Percentiles rank a stretch among this genome's conserved stretches.
phyloP scores from a whole-genome alignment of 1,139 yeast species.

The Chernovozyma aurita region DNA sequence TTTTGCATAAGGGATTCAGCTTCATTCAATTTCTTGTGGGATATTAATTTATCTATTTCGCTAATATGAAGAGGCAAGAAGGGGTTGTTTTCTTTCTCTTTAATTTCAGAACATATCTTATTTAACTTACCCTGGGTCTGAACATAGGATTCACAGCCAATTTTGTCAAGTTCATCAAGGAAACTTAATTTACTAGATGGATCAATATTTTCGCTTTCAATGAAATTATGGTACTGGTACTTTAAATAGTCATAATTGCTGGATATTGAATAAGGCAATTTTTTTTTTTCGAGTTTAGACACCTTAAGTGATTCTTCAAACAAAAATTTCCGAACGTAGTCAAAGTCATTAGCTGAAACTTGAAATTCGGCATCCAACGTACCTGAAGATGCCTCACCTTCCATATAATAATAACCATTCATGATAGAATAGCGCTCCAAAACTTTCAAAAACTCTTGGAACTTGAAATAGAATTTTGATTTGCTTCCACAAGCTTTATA shows the following conservation, averaged over 20 bases:
- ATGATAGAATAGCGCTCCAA: slow-evolving; percentile 43
- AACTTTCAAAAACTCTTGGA: slow-evolving; percentile 27
- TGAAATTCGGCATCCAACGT: slow-evolving; percentile 14
- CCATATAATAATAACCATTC: slow-evolving; percentile 32
- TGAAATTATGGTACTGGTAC: slow-evolving; percentile 18
- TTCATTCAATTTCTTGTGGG: slow-evolving; percentile 35
- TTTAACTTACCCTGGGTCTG: slow-evolving; percentile 25
- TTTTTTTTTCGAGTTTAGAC: slow-evolving; percentile 28
- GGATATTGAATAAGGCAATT: slow-evolving; percentile 19
- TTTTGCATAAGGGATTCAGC: slow-evolving; percentile 35
- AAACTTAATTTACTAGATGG: slow-evolving; percentile 16
- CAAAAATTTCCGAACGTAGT: slow-evolving; percentile 19
- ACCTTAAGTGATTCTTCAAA: slow-evolving; percentile 24
- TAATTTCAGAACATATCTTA: slow-evolving; percentile 30
- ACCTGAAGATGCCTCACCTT: slow-evolving; percentile 10
- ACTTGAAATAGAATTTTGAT: slow-evolving; percentile 41
- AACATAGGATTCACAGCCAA: slow-evolving; percentile 46
- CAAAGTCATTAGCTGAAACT: slow-evolving; percentile 24
- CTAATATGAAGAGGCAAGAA: slow-evolving; percentile 46
- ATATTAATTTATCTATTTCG: slow-evolving; percentile 39
- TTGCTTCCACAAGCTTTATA: slow-evolving; percentile 47
- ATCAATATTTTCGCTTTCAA: slow-evolving; percentile 13
- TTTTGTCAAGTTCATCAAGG: slow-evolving; percentile 30
- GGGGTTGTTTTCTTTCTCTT: slow-evolving; percentile 21
- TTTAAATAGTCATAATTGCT: slow-evolving; percentile 33